Base-by-base conservation (phyloP, 2,329 filamentous ascomycete genomes). In the Penicillium sp. region DNA sequence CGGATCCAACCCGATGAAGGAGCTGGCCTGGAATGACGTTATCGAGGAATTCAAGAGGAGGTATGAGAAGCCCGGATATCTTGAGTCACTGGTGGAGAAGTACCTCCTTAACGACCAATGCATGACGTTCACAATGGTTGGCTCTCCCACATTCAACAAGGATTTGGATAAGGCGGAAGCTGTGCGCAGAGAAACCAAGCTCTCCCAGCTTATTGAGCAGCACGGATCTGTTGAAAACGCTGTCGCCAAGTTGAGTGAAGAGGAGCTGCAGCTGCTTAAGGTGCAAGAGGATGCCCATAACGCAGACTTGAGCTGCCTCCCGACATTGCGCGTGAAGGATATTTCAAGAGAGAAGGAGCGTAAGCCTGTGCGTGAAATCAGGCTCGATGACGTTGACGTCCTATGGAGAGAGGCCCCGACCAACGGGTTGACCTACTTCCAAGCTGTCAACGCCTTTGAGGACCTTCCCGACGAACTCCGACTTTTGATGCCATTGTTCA, bases 361-460 rank as follows among this genome's bases (percentile, higher is more conserved):
- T 49, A 89, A 93, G 57, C 84, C 88, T n/a, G 68, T 85, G 23
- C 76, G 80, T 18, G 76, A 84, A 58, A 79, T 76, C 36, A 75
- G 77, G 10, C 70, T 88, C 9, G 81, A 83, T 39, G 80, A 82
- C 34, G 82, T 87, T 38, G 84, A 87, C 42, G 84, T 94, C 4
- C 89, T 96, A 64, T 96, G 92, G 91, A 86, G 88, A 46, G 90
- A 95, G 71, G 90, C 92, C 7, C 89, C 90, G 2, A 99, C 94
- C 0, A 99, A 99, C 64, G 94, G 94, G 0, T 76, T 99, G 53
- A 97, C 93, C 1, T 99, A 99, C 70, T 96, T 99, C 77, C 87
- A 92, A 53, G 91, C 90, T 3, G 83, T 97, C 70, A 91, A 95
- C 68, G 81, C 83, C 0, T 79, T 97, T 49, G 81, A 89, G 42